These are phyloP conservation scores for Brassica hybrid DNA, from an alignment of 441 rosid genomes.

Conservation along the genomic window DNA sequence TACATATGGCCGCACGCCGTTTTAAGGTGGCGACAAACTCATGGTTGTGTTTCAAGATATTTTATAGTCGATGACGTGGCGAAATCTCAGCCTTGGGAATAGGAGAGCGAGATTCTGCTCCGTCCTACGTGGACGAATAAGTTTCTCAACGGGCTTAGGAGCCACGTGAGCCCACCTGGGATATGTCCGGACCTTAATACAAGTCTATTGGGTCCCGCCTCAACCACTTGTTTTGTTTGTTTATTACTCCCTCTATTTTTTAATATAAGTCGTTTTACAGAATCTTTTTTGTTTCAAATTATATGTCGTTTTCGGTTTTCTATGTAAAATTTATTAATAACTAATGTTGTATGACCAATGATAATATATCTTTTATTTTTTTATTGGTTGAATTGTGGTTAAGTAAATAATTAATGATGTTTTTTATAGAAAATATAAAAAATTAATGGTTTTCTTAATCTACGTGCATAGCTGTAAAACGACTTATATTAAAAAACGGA, in stretches of 20 bases:
- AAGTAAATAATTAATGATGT: too few species aligned
- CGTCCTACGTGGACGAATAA: conserved; percentile 45
- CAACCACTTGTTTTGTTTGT: conserved; percentile 33
- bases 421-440: too few species aligned
- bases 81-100: conserved; percentile 20
- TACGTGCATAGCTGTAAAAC: too few species aligned
- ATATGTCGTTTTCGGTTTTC: too few species aligned
- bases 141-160: conserved; percentile 9
- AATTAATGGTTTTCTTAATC: too few species aligned
- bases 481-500: too few species aligned
- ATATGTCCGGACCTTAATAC: conserved; percentile 34
- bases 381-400: too few species aligned
- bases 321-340: too few species aligned
- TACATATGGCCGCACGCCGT: conserved; percentile 11
- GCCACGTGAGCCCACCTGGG: conserved; percentile 43
- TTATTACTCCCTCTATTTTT: background rate
- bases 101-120: conserved; percentile 33
- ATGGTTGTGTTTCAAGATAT: conserved; percentile 36
- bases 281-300: too few species aligned
- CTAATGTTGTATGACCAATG: too few species aligned
- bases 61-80: conserved; percentile 35
- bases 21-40: conserved; percentile 27
- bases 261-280: conserved; percentile 23
- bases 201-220: conserved; percentile 3
- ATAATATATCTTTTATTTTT: too few species aligned